These are phyloP conservation scores for Neckera pumila DNA, from an alignment of 225 moss, liverwort and hornwort species.

Conservation along the genomic window DNA sequence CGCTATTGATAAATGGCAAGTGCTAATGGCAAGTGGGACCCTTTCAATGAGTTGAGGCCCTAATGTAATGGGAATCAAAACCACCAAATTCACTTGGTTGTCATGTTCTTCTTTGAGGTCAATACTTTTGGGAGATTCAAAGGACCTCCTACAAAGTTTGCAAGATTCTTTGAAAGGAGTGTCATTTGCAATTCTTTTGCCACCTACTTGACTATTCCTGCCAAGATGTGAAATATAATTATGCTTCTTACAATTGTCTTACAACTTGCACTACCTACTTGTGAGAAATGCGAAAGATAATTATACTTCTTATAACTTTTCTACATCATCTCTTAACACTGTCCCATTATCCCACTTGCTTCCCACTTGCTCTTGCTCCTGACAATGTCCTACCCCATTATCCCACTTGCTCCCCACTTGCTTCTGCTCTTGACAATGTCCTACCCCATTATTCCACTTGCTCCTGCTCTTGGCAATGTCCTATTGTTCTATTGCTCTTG, in stretches of 20 bases:
- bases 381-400: too few relatives aligned
- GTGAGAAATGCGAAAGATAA: background rate
- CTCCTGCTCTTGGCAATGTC: too few relatives aligned
- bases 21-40: background rate
- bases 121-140: rapidly evolving
- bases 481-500: too few relatives aligned
- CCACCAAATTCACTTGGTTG: rapidly evolving
- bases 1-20: background rate
- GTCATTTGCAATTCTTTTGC: background rate
- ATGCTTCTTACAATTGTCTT: too few relatives aligned
- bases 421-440: too few relatives aligned
- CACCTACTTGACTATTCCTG: background rate
- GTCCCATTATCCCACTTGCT: too few relatives aligned
- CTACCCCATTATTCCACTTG: too few relatives aligned
- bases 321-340: too few relatives aligned
- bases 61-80: rapidly evolving
- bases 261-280: too few relatives aligned
- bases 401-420: too few relatives aligned
- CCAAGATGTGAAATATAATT: background rate
- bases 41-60: background rate
- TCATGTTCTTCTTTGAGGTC: background rate
- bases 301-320: too few relatives aligned
- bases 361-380: too few relatives aligned
- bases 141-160: background rate
- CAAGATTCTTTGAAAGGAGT: background rate